phyloP scores from a whole-genome alignment of 306 rosid species.

The Spatholobus suberectus region DNA sequence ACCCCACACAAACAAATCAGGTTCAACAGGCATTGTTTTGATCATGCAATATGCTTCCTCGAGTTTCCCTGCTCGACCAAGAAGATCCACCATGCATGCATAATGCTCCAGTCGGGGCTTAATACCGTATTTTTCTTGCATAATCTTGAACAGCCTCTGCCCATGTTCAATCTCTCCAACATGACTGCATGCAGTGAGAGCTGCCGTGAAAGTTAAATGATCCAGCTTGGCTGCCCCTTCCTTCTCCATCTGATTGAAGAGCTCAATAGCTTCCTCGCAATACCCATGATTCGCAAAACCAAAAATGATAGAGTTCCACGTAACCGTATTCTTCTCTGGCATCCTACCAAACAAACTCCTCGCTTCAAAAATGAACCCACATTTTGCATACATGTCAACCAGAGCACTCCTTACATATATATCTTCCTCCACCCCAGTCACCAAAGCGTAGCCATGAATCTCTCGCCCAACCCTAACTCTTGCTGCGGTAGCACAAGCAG shows the following conservation, averaged over 20 bases:
- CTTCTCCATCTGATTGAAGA: conserved; percentile 68
- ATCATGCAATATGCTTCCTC: conserved; percentile 65
- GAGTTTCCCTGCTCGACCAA: conserved; percentile 76
- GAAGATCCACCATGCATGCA: conserved; percentile 85
- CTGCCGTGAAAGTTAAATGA: conserved; percentile 78
- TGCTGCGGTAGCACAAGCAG: conserved; percentile 76
- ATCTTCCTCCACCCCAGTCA: conserved; percentile 70
- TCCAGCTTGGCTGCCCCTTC: conserved; percentile 61
- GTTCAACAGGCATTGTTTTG: conserved; percentile 71
- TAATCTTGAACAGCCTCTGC: conserved; percentile 59
- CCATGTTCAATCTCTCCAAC: conserved; percentile 74
- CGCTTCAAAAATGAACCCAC: conserved; percentile 79
- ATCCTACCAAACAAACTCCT: conserved; percentile 62
- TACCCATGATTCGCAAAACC: conserved; percentile 86
- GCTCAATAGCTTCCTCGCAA: conserved; percentile 72
- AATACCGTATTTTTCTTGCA: conserved; percentile 70
- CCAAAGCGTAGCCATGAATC: conserved; percentile 68
- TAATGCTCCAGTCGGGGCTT: conserved; percentile 85
- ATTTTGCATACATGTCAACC: conserved; percentile 92
- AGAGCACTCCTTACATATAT: conserved; percentile 82
- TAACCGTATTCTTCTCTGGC: conserved; percentile 67
- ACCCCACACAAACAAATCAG: conserved; percentile 96
- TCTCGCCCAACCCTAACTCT: conserved; percentile 71
- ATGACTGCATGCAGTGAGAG: conserved; percentile 80
- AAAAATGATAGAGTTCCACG: conserved; percentile 91